Evolutionary conservation across 352 stramenopile species (phyloP).

Genomic region (Phytophthora rubi): DNA sequence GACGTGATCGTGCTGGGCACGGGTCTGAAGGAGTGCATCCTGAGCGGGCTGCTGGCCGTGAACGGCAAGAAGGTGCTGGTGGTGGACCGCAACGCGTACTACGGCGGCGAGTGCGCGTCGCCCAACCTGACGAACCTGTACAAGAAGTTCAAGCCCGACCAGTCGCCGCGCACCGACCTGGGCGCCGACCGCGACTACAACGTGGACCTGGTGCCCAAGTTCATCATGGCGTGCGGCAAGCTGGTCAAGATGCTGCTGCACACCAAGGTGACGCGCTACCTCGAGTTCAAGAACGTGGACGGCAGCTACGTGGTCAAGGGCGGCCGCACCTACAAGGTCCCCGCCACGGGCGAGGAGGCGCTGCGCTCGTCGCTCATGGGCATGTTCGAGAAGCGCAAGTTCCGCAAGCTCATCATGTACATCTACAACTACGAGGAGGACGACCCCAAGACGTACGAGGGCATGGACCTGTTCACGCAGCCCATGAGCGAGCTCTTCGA

Average conservation of each 20-base stretch:
- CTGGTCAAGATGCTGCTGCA: slow-evolving; percentile 98
- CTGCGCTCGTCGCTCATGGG: slow-evolving; percentile 97
- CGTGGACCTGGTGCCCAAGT: slow-evolving; percentile 99
- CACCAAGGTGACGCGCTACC: slow-evolving; percentile 98
- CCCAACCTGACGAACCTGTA: slow-evolving; percentile 99
- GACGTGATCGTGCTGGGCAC: slow-evolving; percentile 99
- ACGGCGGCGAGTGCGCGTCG: slow-evolving; percentile 97
- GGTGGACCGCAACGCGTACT: slow-evolving; percentile 98
- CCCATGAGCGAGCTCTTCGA: slow-evolving; percentile 98
- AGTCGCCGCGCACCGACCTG: slow-evolving; percentile 76
- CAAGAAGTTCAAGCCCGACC: slow-evolving; percentile 91
- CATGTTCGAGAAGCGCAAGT: slow-evolving; percentile 99
- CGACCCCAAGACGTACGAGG: slow-evolving; percentile 91
- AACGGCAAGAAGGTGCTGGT: slow-evolving; percentile 97
- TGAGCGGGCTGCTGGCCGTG: slow-evolving; percentile 96
- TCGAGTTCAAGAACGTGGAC: slow-evolving; percentile 99
- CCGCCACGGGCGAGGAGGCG: slow-evolving; percentile 97
- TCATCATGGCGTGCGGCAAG: slow-evolving; percentile 99
- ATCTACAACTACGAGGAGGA: slow-evolving; percentile 96
- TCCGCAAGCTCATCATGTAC: slow-evolving; percentile 98
- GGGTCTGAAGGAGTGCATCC: slow-evolving; percentile 99
- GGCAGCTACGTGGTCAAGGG: slow-evolving; percentile 98
- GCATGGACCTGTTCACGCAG: slow-evolving; percentile 94
- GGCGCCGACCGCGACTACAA: slow-evolving; percentile 99
- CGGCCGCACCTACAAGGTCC: slow-evolving; percentile 97